phyloP scores from a whole-genome alignment of 257 asterid species.

The Nicotiana knightiana region DNA sequence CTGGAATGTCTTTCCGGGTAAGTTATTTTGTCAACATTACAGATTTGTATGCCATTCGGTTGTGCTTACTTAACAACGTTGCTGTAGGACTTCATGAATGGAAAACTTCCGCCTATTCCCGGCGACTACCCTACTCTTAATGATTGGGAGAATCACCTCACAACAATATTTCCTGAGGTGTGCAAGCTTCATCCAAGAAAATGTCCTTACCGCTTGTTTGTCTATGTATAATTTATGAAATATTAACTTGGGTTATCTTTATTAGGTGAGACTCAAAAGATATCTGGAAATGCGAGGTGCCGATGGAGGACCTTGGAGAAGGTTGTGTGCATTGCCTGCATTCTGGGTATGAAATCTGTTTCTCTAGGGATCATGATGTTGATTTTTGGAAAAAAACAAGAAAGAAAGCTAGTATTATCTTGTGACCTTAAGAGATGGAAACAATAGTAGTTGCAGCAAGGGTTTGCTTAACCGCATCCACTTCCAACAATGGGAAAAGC shows the following conservation, averaged over 20 bases:
- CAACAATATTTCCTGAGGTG: constrained; percentile 98
- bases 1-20: constrained; percentile 95
- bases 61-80: not conserved
- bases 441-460: not conserved
- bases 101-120: constrained; percentile 83
- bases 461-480: not conserved
- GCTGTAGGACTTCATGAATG: constrained; percentile 86
- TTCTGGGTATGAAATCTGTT: constrained; percentile 59
- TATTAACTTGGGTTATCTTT: constrained; percentile 11
- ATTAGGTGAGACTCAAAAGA: constrained; percentile 93
- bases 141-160: constrained; percentile 98
- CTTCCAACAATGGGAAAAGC: not conserved
- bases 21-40: constrained; percentile 9
- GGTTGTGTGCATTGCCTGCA: constrained; percentile 95
- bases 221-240: not conserved
- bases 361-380: not conserved
- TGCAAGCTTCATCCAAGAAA: not conserved
- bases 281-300: constrained; percentile 99
- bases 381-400: not conserved
- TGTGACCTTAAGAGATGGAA: not conserved
- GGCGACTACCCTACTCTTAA: constrained; percentile 85
- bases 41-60: not conserved
- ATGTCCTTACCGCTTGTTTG: not conserved
- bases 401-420: not conserved
- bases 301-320: constrained; percentile 99